Base-by-base conservation (phyloP, 1,284 basidiomycete species). In the Kwoniella shivajii region DNA sequence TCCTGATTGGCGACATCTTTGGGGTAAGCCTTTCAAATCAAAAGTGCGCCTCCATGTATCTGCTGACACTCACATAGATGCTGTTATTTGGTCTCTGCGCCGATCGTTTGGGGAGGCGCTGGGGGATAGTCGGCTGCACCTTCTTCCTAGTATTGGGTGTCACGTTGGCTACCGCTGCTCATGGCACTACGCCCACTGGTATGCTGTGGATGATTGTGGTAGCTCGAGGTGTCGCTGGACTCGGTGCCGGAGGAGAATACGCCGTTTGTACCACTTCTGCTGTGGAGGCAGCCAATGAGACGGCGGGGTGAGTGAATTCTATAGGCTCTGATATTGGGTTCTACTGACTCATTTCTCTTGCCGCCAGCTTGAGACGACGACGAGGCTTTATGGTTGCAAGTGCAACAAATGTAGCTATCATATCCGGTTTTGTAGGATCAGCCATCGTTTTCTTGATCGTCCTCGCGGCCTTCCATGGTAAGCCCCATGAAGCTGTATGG, bases 201-300 rank as follows among this genome's bases (percentile, higher is more conserved):
- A 77, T 89, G 41, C 87, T 88, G 66, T 90, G 88, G 88, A 88
- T 86, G 73, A 75, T 90, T 57, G 88, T 87, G 0, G 75, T 89
- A 60, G 85, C 86, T 9, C 80, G 86, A 64, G 88, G 87, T 24
- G 80, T 86, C 24, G 86, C 85, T 36, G 87, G 88, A 29, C 78
- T 88, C 46, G 86, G 86, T 57, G 86, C 86, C 6, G 86, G 87
- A 22, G 87, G 88, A 16, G 87, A 89, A 76, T 89, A 89, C 72
- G 86, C 88, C 0, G 85, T 86, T 1, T 86, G 85, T 6, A 84
- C 83, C 4, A 84, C 85, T 0, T 81, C 80, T 26, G 86, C 86
- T 1, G 83, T 82, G 44, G 86, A 89, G 69, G 85, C 86, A 22
- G 86, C 86, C 4, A 88, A 89, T 66, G 87, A 89, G 74, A 83